Evolutionary conservation across 805 yeast species (phyloP).

Genomic region (Blastobotrys parvus): DNA sequence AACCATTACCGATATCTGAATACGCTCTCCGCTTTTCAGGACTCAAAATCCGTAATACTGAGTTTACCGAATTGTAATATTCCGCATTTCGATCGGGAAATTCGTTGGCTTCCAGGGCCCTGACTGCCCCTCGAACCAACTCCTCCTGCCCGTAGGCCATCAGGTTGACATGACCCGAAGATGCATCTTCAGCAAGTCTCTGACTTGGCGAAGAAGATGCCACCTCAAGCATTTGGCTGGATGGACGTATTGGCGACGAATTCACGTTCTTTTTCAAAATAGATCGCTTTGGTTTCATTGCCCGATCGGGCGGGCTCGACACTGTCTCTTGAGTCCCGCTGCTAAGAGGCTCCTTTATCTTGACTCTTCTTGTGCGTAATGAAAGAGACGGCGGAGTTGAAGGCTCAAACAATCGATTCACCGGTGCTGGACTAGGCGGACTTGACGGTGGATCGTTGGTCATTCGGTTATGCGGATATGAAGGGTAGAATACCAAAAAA

Average conservation of each 20-base stretch:
- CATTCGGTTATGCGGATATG: no score
- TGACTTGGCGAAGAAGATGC: background rate
- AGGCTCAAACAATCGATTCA: no score
- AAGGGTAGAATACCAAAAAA: background rate
- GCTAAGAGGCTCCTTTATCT: background rate
- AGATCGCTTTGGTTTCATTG: conserved; percentile 2
- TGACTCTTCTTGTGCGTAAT: background rate
- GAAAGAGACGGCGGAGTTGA: background rate
- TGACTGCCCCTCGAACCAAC: conserved; percentile 10
- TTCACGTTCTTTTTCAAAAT: conserved; percentile 2
- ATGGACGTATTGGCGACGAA: background rate
- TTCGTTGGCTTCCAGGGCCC: conserved; percentile 5
- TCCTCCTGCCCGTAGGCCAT: conserved; percentile 7
- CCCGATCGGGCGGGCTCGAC: conserved; percentile 3
- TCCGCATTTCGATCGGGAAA: conserved; percentile 4
- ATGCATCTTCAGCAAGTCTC: conserved; percentile 9
- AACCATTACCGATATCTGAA: conserved; percentile 6
- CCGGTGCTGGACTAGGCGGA: background rate
- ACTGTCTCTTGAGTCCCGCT: background rate
- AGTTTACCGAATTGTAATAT: conserved; percentile 12
- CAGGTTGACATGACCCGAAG: conserved; percentile 9
- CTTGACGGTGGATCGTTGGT: background rate
- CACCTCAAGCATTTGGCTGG: background rate
- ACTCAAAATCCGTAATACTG: conserved; percentile 5
- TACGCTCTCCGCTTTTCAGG: conserved; percentile 4